Conservation (phyloP, 2,329 filamentous ascomycete genomes). For the Ophiocordyceps unilateralis region DNA sequence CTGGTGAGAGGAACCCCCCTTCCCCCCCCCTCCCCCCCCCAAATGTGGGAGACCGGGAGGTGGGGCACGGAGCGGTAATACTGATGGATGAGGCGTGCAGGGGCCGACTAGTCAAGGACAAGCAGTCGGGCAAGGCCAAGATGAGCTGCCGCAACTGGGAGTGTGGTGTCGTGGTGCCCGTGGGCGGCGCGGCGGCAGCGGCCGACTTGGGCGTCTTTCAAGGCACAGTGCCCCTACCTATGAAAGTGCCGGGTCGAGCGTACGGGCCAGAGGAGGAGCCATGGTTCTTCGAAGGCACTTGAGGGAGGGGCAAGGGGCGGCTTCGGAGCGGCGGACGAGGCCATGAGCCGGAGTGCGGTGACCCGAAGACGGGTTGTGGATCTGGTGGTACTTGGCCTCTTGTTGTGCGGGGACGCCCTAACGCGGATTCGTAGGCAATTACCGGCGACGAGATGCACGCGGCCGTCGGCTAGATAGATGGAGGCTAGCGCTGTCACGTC, state of each 20-base stretch:
- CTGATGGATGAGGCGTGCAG: conserved; percentile 20
- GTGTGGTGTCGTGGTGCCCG: conserved; percentile 67
- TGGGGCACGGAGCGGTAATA: background rate
- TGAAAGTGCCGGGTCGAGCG: conserved; percentile 36
- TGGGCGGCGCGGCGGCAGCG: conserved; percentile 14
- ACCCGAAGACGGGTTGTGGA: too few species aligned
- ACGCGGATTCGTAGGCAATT: too few species aligned
- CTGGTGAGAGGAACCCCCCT: conserved; percentile 58
- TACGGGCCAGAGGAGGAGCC: conserved; percentile 25
- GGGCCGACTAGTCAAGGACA: conserved; percentile 63
- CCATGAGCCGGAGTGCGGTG: background rate
- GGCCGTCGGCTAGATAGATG: too few species aligned
- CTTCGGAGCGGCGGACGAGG: background rate
- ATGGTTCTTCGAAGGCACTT: conserved; percentile 22
- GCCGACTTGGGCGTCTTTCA: conserved; percentile 26
- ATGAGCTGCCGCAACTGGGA: conserved; percentile 89
- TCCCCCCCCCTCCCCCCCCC: too few species aligned
- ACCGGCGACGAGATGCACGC: too few species aligned
- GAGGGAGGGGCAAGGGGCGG: conserved; percentile 1
- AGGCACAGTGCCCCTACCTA: conserved; percentile 42
- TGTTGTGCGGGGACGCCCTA: too few species aligned
- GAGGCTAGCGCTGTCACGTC: too few species aligned
- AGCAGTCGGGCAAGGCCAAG: conserved; percentile 47
- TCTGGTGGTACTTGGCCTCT: too few species aligned
- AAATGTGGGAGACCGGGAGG: background rate